Percentiles rank a stretch among this genome's conserved stretches.
These are phyloP conservation scores for Starmerella bombi DNA, from an alignment of 805 yeast genomes.

Conservation along the genomic window DNA sequence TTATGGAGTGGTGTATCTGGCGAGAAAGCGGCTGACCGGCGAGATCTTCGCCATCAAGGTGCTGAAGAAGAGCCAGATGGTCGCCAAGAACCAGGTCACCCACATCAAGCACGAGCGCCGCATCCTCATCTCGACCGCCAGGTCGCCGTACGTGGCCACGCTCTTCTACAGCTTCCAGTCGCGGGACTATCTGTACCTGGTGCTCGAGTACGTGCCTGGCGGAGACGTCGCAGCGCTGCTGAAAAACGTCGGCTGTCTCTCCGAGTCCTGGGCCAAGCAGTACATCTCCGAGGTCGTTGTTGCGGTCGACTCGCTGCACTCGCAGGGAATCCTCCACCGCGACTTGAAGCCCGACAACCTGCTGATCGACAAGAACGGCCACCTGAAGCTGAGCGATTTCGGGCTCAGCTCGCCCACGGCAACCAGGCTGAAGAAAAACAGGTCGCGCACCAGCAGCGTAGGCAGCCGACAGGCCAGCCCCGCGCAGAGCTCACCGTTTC, in stretches of 20 bases:
- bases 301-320: constrained; percentile 82
- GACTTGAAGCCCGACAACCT: constrained; percentile 93
- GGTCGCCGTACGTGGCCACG: constrained; percentile 86
- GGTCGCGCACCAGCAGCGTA: constrained; percentile 6
- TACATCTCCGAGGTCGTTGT: constrained; percentile 83
- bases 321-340: constrained; percentile 80
- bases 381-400: constrained; percentile 85
- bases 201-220: constrained; percentile 92
- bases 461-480: constrained; percentile 2
- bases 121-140: constrained; percentile 85
- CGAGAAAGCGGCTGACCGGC: constrained; percentile 72
- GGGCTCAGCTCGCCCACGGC: constrained; percentile 39
- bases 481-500: background rate
- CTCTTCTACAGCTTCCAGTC: constrained; percentile 81
- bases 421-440: background rate
- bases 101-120: constrained; percentile 93
- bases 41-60: constrained; percentile 94
- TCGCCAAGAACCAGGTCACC: constrained; percentile 89
- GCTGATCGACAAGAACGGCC: constrained; percentile 75
- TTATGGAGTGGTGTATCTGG: constrained; percentile 85
- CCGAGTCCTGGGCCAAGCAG: constrained; percentile 67
- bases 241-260: constrained; percentile 67
- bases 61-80: constrained; percentile 84
- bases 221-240: constrained; percentile 88
- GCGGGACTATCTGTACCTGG: constrained; percentile 71